Conservation (phyloP, 805 yeast species). For the Pichia gijzeniarum region DNA sequence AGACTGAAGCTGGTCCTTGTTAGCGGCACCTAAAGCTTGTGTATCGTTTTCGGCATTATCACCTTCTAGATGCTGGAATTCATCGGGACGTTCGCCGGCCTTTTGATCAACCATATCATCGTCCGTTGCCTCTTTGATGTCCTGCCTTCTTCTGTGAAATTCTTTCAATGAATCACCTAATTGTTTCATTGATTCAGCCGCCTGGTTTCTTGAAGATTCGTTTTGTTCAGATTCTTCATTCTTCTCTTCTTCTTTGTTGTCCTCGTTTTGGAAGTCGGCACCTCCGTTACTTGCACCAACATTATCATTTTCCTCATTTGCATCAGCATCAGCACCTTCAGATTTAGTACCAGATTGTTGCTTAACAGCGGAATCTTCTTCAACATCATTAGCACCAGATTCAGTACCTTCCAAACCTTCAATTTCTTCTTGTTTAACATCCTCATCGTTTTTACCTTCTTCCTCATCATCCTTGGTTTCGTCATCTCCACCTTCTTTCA, state of each 20-base stretch:
- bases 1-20: slow-evolving; percentile 67
- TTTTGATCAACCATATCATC: slow-evolving; percentile 45
- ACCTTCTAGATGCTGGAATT: slow-evolving; percentile 77
- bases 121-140: slow-evolving; percentile 65
- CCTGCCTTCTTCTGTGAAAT: slow-evolving; percentile 84
- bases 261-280: slow-evolving; percentile 32
- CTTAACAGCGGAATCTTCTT: slow-evolving; percentile 31
- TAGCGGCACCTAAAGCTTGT: slow-evolving; percentile 90
- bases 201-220: slow-evolving; percentile 59
- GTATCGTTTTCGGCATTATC: slow-evolving; percentile 73
- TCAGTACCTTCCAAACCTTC: slow-evolving; percentile 28
- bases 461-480: slow-evolving; percentile 20
- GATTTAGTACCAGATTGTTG: slow-evolving; percentile 30
- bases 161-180: slow-evolving; percentile 90
- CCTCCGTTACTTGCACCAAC: slow-evolving; percentile 61
- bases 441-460: slow-evolving; percentile 22
- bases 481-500: slow-evolving; percentile 21
- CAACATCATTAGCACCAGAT: slow-evolving; percentile 29
- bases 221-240: slow-evolving; percentile 41
- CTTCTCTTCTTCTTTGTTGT: slow-evolving; percentile 37
- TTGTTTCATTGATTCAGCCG: slow-evolving; percentile 73
- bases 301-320: slow-evolving; percentile 44
- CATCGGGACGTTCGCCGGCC: slow-evolving; percentile 71
- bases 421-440: slow-evolving; percentile 27
- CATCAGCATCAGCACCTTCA: slow-evolving; percentile 34